Base-by-base conservation (phyloP, 2,329 filamentous ascomycete genomes). In the Venturia pyrina region DNA sequence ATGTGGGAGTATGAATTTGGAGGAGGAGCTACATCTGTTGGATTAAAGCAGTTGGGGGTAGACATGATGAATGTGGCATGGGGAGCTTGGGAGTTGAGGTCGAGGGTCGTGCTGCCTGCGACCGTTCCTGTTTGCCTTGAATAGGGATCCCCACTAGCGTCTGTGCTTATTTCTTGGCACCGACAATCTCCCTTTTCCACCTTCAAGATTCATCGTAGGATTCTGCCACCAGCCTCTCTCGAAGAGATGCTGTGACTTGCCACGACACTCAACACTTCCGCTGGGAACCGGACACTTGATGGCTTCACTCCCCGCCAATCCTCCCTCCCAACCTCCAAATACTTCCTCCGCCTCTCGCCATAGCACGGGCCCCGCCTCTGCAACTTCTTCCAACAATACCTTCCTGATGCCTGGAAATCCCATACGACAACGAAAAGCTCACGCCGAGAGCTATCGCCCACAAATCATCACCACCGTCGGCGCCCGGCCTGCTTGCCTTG, bases 361-460 rank as follows among this genome's bases (percentile, higher is more conserved):
- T 11, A 41, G 21, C 37, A 53, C 37, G 28, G 44, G 50, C 53
- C 57, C 67, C 28, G 37, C 66, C 53, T 66, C 67, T 44, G 82
- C 81, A 13, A 76, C 78, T 46, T 82, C 81, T 34, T 78, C 78
- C 68, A 77, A 83, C 62, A 90, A 90, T 73, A 92, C 93, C 32
- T 96, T 93, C 79, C 87, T 96, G 73, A 95, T 98, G 90, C 75
- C 59, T 74, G 91, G 73, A 8, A 92, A 89, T 68, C 91, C 92
- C 17, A 81, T 87, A 67, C 77, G 79, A 66, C 71, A 71, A 37
- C 74, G 77, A 60, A 75, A 73, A 67, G 80, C 82, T 24, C 82
- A 82, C 67, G 82, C 82, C 66, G 91, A 96, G 74, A 87, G 87
- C 69, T 96, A 96, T 77, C 88, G 89, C 62, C 93, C 93, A 44